A percentile compares a stretch with the other conserved stretches of the same genome.
These are phyloP conservation scores for Avicennia marina DNA, from an alignment of 257 asterid species.

Conservation along the genomic window DNA sequence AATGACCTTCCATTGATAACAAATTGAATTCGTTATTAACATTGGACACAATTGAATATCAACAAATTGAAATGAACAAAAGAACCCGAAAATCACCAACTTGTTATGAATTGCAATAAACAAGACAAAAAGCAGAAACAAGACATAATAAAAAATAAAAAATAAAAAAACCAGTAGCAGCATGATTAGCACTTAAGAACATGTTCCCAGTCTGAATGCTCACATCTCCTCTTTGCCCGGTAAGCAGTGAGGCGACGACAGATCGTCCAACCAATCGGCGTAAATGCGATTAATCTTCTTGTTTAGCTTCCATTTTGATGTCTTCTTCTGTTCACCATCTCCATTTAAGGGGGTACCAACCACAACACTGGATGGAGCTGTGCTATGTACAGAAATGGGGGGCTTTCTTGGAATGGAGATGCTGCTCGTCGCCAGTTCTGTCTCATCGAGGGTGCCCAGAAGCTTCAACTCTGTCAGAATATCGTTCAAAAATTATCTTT, in stretches of 20 bases:
- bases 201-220: too few species aligned
- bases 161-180: too few species aligned
- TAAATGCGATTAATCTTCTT: slow-evolving; percentile 59
- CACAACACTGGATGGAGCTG: slow-evolving; percentile 18
- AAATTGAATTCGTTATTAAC: too few species aligned
- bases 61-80: too few species aligned
- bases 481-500: not conserved
- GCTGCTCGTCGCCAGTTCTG: slow-evolving; percentile 19
- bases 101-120: too few species aligned
- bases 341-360: slow-evolving; percentile 22
- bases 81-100: too few species aligned
- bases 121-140: not conserved
- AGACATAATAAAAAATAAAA: too few species aligned
- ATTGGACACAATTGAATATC: too few species aligned
- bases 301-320: slow-evolving; percentile 47
- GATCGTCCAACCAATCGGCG: slow-evolving; percentile 71
- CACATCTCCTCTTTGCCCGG: slow-evolving; percentile 25
- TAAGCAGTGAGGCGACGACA: slow-evolving; percentile 37
- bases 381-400: slow-evolving; percentile 8
- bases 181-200: too few species aligned
- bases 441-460: slow-evolving; percentile 28
- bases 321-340: slow-evolving; percentile 28
- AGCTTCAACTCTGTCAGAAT: slow-evolving; percentile 42
- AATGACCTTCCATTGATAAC: too few species aligned
- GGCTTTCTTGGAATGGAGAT: slow-evolving; percentile 30